Evolutionary conservation across 768 basidiomycete genomes (phyloP).

Genomic region (Mycena rosella): DNA sequence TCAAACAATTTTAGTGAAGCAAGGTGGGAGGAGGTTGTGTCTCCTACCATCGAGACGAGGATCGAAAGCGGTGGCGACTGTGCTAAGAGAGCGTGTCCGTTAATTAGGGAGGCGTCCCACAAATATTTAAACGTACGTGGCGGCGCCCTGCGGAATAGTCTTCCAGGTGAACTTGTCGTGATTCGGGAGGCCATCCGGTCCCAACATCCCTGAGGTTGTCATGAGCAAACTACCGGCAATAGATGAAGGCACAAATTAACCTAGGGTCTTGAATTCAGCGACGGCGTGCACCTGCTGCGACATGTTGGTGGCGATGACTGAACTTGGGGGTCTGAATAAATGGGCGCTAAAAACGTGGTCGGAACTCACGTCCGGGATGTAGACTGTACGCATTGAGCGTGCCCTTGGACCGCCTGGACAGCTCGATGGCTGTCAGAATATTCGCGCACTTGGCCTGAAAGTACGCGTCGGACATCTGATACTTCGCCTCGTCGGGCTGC

Average conservation of each 20-base stretch:
- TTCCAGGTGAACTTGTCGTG: constrained; percentile 10
- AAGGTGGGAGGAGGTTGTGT: no score
- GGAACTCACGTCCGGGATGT: constrained; percentile 9
- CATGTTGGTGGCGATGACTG: constrained; percentile 22
- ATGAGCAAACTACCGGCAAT: no score
- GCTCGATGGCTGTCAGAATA: constrained; percentile 6
- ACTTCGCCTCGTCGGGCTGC: not conserved
- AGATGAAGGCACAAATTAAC: not conserved
- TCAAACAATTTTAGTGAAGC: not conserved
- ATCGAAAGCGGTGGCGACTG: not conserved
- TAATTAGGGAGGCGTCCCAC: not conserved
- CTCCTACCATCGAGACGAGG: constrained; percentile 14
- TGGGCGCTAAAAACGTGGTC: no score
- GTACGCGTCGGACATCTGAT: not conserved
- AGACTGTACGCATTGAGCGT: constrained; percentile 6
- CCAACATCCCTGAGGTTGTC: constrained; percentile 14
- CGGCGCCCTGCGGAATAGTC: constrained; percentile 23
- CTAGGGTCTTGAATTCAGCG: not conserved
- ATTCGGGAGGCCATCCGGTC: not conserved
- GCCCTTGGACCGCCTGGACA: constrained; percentile 4
- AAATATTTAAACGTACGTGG: constrained; percentile 6
- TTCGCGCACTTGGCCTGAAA: constrained; percentile 5
- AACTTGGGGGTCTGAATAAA: no score
- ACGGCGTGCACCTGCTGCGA: constrained; percentile 1
- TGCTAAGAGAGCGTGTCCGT: not conserved